Conservation (phyloP, 768 basidiomycete species). For the Serendipita sp. region DNA sequence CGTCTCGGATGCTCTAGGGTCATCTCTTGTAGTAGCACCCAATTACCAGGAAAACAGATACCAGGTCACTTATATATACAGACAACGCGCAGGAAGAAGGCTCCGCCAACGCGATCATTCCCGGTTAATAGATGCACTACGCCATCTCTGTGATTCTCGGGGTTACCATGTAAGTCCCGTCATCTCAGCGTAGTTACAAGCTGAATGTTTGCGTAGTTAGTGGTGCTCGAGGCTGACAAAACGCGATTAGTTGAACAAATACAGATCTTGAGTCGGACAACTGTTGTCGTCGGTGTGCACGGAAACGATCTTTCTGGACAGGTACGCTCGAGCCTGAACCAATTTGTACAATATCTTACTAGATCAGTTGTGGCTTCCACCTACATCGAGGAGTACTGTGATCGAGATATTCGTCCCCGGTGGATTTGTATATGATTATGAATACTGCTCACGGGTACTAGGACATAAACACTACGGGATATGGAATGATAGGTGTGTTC, state of each 20-base stretch:
- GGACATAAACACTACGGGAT: conserved; percentile 24
- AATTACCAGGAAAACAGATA: conserved; percentile 21
- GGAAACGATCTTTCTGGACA: conserved; percentile 6
- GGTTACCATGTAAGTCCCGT: conserved; percentile 84
- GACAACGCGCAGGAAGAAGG: conserved; percentile 80
- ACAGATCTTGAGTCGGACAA: background rate
- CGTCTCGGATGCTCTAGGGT: too few species aligned
- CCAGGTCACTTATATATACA: conserved; percentile 47
- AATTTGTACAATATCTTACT: background rate
- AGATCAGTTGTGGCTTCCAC: conserved; percentile 25
- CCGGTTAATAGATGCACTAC: conserved; percentile 54
- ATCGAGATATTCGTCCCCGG: conserved; percentile 27
- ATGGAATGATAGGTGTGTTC: conserved; percentile 18
- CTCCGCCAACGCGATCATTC: conserved; percentile 63
- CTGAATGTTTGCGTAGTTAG: background rate
- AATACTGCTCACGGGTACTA: conserved; percentile 20
- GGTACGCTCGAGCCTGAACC: background rate
- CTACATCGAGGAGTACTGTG: conserved; percentile 21
- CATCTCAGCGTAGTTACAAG: conserved; percentile 13
- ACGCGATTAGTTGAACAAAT: background rate
- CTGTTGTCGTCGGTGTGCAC: conserved; percentile 6
- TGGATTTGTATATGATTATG: conserved; percentile 25
- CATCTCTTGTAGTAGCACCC: conserved; percentile 25
- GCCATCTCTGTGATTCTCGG: conserved; percentile 48
- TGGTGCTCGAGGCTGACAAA: background rate